Base-by-base conservation (phyloP, 169 alveolate species). In the Plasmodium coatneyi region DNA sequence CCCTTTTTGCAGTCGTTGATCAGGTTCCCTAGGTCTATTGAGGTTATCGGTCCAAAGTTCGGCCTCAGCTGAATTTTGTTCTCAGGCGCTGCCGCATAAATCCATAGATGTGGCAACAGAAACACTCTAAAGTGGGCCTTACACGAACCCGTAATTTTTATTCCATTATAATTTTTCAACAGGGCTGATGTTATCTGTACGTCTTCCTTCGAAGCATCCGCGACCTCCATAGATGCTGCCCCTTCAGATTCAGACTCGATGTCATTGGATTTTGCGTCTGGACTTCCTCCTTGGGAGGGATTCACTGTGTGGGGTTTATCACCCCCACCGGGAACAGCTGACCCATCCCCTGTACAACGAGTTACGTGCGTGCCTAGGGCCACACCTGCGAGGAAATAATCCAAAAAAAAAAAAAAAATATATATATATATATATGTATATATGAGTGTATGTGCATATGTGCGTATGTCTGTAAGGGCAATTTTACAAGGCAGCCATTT, bases 101-200 rank as follows among this genome's bases (percentile, higher is more conserved):
- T 60, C 74, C 74, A 60, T 25, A 60, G 32, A 60, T 60, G 74
- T 60, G 74, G 74, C 25, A 14, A 16, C 3, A 60, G 74, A 12
- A 22, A 60, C 32, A 60, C 74, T 22, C 74, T n/a, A 60, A 60
- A 60, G 22, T n/a, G 74, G n/a, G 34, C 74, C 32, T 60, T 60
- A 60, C 74, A 60, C 10, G 74, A 60, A 60, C 74, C 74, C 74
- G 74, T 60, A 60, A 60, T 60, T 60, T 60, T 60, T 9, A 60
- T 25, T 19, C 74, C 74, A 60, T 60, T 60, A n/a, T 0, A 60
- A 22, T 60, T 28, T 16, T 60, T 60, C 74, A 60, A 25, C 22
- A 60, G 32, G 74, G 74, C 74, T 6, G 74, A 60, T 60, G 36
- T 60, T 60, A 60, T 19, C 30, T 60, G 74, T 22, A 19, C n/a